phyloP scores from a whole-genome alignment of 1,284 basidiomycete species.

The Tilletia walkeri region DNA sequence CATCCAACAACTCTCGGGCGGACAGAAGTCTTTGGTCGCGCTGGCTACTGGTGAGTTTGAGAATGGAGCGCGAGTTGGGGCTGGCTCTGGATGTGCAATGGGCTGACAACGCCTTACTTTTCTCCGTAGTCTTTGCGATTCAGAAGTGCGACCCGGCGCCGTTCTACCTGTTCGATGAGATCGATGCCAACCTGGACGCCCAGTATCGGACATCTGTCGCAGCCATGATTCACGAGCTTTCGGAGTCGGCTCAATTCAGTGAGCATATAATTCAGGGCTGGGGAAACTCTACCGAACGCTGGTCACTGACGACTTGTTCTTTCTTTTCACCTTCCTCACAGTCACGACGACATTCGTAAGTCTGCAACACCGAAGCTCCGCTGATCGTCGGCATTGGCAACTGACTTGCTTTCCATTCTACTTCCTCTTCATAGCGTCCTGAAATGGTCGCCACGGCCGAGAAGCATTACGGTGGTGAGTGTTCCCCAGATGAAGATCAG shows the following conservation, averaged over 20 bases:
- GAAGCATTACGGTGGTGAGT: conserved; percentile 78
- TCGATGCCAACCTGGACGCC: conserved; percentile 95
- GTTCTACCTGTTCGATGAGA: conserved; percentile 99
- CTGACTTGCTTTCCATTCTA: not conserved
- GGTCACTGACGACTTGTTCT: not conserved
- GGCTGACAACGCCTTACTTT: not conserved
- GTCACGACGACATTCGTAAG: conserved; percentile 84
- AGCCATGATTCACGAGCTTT: conserved; percentile 88
- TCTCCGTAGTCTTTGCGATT: conserved; percentile 80
- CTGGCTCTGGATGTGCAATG: not conserved
- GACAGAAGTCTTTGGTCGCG: conserved; percentile 95
- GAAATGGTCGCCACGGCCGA: conserved; percentile 94
- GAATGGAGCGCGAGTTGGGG: not conserved
- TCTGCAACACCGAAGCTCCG: not conserved
- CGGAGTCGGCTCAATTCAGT: conserved; percentile 83
- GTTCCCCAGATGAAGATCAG: not conserved
- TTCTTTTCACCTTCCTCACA: not conserved
- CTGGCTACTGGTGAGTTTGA: conserved; percentile 73
- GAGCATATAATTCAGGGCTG: not conserved
- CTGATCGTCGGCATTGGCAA: not conserved
- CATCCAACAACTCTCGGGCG: conserved; percentile 95
- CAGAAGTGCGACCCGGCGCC: conserved; percentile 99
- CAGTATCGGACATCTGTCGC: conserved; percentile 97
- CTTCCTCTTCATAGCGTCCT: conserved; percentile 62
- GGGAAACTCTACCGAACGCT: not conserved